Evolutionary conservation across 169 alveolate species (phyloP).

Genomic region (Cryptosporidium muris): DNA sequence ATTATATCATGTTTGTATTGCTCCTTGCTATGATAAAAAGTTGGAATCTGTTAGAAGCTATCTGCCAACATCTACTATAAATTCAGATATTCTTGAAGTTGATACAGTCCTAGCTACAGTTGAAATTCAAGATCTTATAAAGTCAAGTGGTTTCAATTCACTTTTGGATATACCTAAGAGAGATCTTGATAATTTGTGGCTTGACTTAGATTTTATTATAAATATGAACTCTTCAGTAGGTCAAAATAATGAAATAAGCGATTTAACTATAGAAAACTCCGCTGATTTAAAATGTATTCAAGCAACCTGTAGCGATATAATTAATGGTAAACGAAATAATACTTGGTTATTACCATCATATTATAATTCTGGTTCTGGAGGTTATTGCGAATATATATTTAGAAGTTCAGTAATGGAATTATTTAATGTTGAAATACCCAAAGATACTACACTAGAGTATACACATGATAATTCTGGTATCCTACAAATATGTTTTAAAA

Average conservation of each 20-base stretch:
- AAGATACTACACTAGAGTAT: conserved; percentile 4
- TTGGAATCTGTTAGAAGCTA: conserved; percentile 86
- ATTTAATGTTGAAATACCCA: neutral
- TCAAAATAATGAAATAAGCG: neutral
- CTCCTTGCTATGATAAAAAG: conserved; percentile 93
- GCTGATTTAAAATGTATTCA: neutral
- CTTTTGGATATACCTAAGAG: conserved; percentile 43
- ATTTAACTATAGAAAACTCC: neutral
- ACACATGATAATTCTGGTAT: neutral
- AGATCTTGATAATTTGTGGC: conserved; percentile 58
- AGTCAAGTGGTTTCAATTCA: conserved; percentile 23
- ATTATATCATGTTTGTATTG: conserved; percentile 82
- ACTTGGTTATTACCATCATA: conserved; percentile 60
- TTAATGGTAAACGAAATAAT: neutral
- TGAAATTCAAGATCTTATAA: conserved; percentile 27
- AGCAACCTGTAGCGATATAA: neutral
- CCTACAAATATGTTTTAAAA: conserved; percentile 12
- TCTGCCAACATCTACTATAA: conserved; percentile 1
- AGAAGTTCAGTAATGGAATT: conserved; percentile 72
- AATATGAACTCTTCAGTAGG: neutral
- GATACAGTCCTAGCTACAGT: conserved; percentile 65
- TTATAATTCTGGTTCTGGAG: conserved; percentile 79
- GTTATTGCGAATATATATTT: conserved; percentile 81
- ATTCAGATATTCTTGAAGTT: conserved; percentile 53
- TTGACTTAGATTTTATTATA: conserved; percentile 8